A percentile compares a stretch with the other conserved stretches of the same genome.
These are phyloP conservation scores for Trichosanthes truncata DNA, from an alignment of 306 rosid genomes.

Conservation along the genomic window DNA sequence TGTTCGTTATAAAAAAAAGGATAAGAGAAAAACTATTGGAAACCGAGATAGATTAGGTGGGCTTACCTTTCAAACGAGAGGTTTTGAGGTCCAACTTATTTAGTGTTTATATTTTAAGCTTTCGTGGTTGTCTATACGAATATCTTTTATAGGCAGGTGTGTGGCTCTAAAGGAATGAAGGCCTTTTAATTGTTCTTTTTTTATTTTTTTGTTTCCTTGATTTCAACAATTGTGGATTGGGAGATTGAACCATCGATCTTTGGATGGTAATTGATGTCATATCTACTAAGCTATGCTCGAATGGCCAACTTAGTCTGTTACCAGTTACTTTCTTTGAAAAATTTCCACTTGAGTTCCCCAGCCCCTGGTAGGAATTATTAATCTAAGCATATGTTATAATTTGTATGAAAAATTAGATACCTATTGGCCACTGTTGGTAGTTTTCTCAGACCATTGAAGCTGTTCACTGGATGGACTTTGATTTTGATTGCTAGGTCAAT, in stretches of 20 bases:
- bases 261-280: too few relatives aligned
- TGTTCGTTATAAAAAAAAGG: neutral
- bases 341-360: neutral
- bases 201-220: too few relatives aligned
- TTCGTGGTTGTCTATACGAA: neutral
- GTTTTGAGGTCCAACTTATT: neutral
- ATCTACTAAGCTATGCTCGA: too few relatives aligned
- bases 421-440: neutral
- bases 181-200: neutral
- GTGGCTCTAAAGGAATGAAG: neutral
- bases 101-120: neutral
- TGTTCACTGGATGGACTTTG: neutral
- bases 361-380: neutral
- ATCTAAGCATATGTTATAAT: neutral
- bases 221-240: too few relatives aligned
- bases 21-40: neutral
- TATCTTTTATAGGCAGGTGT: neutral
- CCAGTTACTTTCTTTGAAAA: neutral
- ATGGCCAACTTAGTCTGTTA: too few relatives aligned
- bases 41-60: neutral
- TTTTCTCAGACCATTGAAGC: neutral
- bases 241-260: too few relatives aligned
- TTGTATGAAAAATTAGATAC: neutral
- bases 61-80: neutral
- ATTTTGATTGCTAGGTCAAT: neutral